Evolutionary conservation across 805 yeast genomes (phyloP).

Genomic region (Wickerhamiella kazuoi): DNA sequence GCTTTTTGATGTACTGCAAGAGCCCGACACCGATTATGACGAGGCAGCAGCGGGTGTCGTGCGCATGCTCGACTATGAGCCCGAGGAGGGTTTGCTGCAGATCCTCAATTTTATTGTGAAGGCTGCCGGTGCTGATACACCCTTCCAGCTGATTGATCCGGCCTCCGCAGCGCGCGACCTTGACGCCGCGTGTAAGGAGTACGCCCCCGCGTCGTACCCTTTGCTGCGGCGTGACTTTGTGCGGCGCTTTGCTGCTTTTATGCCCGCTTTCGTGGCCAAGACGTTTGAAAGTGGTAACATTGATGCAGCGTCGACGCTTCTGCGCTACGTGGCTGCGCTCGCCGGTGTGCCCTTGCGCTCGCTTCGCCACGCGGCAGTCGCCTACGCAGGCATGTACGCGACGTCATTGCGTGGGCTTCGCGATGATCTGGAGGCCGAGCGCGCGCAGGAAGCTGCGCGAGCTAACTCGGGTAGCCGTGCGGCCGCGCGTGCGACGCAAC

Average conservation of each 20-base stretch:
- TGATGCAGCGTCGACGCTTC: not conserved
- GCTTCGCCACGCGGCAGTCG: conserved; percentile 8
- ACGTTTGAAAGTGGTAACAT: conserved; percentile 3
- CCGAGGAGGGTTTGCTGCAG: conserved; percentile 9
- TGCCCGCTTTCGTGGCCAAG: not conserved
- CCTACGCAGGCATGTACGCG: not conserved
- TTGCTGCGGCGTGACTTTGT: conserved; percentile 2
- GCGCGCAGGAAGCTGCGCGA: too few species aligned
- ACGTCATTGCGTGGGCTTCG: not conserved
- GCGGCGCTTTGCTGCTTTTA: conserved; percentile 3
- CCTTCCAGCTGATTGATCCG: conserved; percentile 3
- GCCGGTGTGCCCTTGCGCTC: conserved; percentile 5
- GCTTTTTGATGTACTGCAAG: conserved; percentile 7
- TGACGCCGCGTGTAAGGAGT: conserved; percentile 3
- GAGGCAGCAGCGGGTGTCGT: conserved; percentile 9
- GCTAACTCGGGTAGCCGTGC: too few species aligned
- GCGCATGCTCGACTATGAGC: conserved; percentile 11
- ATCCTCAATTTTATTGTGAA: conserved; percentile 6
- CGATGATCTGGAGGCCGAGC: not conserved
- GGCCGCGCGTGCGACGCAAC: not conserved
- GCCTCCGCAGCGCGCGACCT: conserved; percentile 3
- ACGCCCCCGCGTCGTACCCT: conserved; percentile 7
- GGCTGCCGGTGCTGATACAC: conserved; percentile 8
- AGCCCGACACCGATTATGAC: conserved; percentile 6
- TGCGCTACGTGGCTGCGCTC: conserved; percentile 2